Base-by-base conservation (phyloP, 1,139 yeast genomes). In the Taphrina pruni region DNA sequence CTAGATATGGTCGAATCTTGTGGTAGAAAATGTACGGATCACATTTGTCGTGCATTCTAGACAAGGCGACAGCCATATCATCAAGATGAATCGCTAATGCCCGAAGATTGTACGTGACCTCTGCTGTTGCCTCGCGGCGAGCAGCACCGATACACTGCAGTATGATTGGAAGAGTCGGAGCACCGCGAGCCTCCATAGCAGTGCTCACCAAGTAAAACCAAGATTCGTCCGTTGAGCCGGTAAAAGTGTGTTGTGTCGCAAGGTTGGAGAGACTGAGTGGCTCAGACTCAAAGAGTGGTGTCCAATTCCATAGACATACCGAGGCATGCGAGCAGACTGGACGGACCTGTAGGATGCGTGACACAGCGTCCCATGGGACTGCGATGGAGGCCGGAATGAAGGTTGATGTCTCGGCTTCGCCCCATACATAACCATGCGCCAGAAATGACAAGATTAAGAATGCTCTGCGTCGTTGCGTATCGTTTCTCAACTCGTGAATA, bases 151-250 rank as follows among this genome's bases (percentile, higher is more conserved):
- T 83, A 0, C 94, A 90, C 35, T 83, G 84, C 57, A 88, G 75
- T 3, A 93, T 93, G 39, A 82, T 79, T 1, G 81, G 80, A 64
- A 89, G 78, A 71, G 88, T 84, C 38, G 85, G 83, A 0, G 95
- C 92, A 46, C 97, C 97, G 72, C 85, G 86, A 74, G 87, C 84
- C 79, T 93, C 98, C 75, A 93, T 90, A 72, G 86, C 90, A 0
- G 92, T 94, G 75, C 95, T 88, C 17, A 92, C 94, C 72, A 92
- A 81, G 77, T 90, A 93, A 77, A 93, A 93, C 98, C 98, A 93
- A 73, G 90, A 85, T 78, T 93, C 98, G 77, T 93, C 97, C 57
- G 88, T 85, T 1, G 93, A 86, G 0, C 97, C 98, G 0, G 98
- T 91, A 76, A 88, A 93, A 0, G 97, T 92, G 77, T 86, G 86